Base-by-base conservation (phyloP, 2,329 filamentous ascomycete genomes). In the Sordariomycetes sp. region DNA sequence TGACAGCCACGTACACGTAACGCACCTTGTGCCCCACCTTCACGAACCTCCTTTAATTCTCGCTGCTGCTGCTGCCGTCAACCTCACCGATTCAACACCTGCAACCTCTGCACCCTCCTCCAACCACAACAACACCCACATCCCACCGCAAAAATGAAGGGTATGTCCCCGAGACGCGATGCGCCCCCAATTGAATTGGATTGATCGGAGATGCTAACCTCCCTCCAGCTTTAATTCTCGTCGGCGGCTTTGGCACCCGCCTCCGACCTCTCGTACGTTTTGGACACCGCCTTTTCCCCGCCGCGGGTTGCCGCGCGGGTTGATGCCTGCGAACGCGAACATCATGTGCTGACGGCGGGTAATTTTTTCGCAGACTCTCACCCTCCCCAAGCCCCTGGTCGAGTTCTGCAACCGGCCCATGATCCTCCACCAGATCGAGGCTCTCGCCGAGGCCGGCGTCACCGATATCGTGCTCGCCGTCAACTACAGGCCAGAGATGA, bases 361-460 rank as follows among this genome's bases (percentile, higher is more conserved):
- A 16, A n/a, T n/a, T 48, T 11, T 24, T 11, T 22, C 20, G n/a
- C 72, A 96, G 90, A 99, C 93, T 67, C 85, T 99, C 70, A 97
- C 94, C 56, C 89, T 97, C 65, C 93, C 93, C 62, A 99, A 97
- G 77, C 93, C 94, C 64, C 83, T 99, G 65, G 94, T 99, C 69
- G 62, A 99, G 78, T 99, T 99, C 70, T 91, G 85, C 71, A 99
- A 99, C 83, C 93, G 94, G 78, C 94, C 92, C 72, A 99, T 99
- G 93, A 97, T 99, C 74, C 82, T 95, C 69, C 93, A 97, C 77
- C 93, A 99, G 77, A 90, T 99, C 67, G 91, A 97, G 78, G 91
- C 90, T 64, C 83, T 99, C 65, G 93, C 94, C 65, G 88, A 86
- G 61, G 93, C 91, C 60, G 93, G 93, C 72, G 94, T 97, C 64